Evolutionary conservation across 2,329 filamentous ascomycete genomes (phyloP), one percentile per base, ranked within the genome.

Genomic region (Arthrobotrys megalospora): DNA sequence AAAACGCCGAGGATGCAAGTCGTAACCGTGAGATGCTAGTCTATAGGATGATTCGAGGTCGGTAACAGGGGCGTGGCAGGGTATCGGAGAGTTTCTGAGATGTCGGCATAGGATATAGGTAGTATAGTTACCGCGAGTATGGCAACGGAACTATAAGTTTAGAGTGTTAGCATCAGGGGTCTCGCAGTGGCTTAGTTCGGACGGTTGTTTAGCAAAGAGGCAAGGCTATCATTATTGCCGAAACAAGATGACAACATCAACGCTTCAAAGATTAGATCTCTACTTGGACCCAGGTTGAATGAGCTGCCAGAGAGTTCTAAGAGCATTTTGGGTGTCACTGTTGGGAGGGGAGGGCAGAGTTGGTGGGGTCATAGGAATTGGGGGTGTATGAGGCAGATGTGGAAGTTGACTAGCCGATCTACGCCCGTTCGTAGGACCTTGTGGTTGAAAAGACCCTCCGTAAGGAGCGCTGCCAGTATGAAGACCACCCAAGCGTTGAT

Each of bases 1-100:
- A 38, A 50, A 77, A 68, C 73, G 73, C 73, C 73, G 66, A 24
- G 52, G 16, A 77, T 77, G 73, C 73, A 77, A 71, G 28, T 73
- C 66, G 65, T 65, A 60, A 38, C 64, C 32, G 55, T 58, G 60
- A 55, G 41, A 67, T 70, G 60, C 66, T 77, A 50, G 64, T 77
- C 66, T 66, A 77, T 32, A 47, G 58, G 16, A 24, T 62, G 48
- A 21, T 38, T 50, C 4, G 36, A 60, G 36, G 62, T 64, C 55
- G 34, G 50, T 41, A 58, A 48, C 36, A 48, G 53, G 28, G 28
- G 38, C 8, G 47, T 47, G 48, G 47, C n/a, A 16, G 64, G 53
- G 43, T 70, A 41, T 52, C 34, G 16, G 38, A 48, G 32, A 50
- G 60, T 32, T 60, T 55, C 43, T 19, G 43, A n/a, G 43, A 36